phyloP scores from a whole-genome alignment of 768 basidiomycete genomes.

The Hemileccinum impolitum region DNA sequence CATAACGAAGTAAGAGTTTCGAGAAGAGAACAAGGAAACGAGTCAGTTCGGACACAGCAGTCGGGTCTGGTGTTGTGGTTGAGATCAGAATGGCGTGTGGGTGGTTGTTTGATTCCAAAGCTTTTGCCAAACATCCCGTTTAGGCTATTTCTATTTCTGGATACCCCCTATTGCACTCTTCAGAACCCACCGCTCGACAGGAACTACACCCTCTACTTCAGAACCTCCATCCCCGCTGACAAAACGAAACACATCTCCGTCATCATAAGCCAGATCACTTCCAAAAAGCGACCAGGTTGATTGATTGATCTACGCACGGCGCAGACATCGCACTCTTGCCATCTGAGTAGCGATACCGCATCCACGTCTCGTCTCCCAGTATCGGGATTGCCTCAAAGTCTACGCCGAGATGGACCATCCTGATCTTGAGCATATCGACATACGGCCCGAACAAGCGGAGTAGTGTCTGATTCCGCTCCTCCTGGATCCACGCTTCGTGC shows the following conservation, averaged over 20 bases:
- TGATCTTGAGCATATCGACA: slow-evolving; percentile 26
- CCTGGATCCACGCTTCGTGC: slow-evolving; percentile 42
- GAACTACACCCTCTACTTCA: background rate
- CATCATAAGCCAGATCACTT: slow-evolving; percentile 10
- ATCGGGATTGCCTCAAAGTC: slow-evolving; percentile 34
- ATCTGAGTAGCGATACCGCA: background rate
- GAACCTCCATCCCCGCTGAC: background rate
- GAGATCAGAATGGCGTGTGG: background rate
- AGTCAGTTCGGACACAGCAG: background rate
- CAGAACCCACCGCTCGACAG: slow-evolving; percentile 10
- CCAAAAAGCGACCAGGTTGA: slow-evolving; percentile 7
- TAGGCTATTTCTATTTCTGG: background rate
- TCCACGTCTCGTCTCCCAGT: slow-evolving; percentile 5
- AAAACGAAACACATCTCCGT: slow-evolving; percentile 15
- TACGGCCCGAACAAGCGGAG: slow-evolving; percentile 29
- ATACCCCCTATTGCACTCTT: background rate
- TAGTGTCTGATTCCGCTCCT: slow-evolving; percentile 38
- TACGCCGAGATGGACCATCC: slow-evolving; percentile 39
- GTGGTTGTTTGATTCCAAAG: slow-evolving; percentile 29
- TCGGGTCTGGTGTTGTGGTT: background rate
- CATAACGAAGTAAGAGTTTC: slow-evolving; percentile 6
- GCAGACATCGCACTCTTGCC: background rate
- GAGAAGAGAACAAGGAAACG: background rate
- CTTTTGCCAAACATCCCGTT: slow-evolving; percentile 21
- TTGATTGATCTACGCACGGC: background rate